phyloP scores from a whole-genome alignment of 768 basidiomycete species.

The Serpula lacrymans region DNA sequence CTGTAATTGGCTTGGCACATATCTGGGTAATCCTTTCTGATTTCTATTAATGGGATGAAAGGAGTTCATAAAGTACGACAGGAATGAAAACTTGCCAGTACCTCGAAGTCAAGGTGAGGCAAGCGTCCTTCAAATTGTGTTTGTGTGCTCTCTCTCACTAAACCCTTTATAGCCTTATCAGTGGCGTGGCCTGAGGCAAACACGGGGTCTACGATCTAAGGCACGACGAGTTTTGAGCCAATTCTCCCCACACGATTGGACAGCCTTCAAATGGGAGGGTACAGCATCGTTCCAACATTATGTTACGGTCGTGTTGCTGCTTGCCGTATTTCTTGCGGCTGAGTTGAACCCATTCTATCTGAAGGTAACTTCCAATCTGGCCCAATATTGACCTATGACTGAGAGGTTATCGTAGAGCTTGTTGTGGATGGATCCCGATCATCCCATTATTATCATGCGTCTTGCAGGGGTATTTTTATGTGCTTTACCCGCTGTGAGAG shows the following conservation, averaged over 20 bases:
- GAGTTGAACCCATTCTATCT: slow-evolving; percentile 88
- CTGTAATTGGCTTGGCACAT: slow-evolving; percentile 88
- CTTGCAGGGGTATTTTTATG: slow-evolving; percentile 80
- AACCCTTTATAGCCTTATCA: slow-evolving; percentile 63
- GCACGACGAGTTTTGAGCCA: slow-evolving; percentile 77
- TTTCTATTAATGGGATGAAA: slow-evolving; percentile 8
- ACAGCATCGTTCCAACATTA: slow-evolving; percentile 77
- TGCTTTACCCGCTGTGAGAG: slow-evolving; percentile 81
- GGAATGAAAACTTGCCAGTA: slow-evolving; percentile 88
- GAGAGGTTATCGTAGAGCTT: slow-evolving; percentile 39
- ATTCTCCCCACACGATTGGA: slow-evolving; percentile 86
- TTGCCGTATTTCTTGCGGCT: slow-evolving; percentile 77
- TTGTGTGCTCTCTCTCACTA: slow-evolving; percentile 5
- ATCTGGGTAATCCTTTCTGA: slow-evolving; percentile 51
- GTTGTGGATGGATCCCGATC: slow-evolving; percentile 90
- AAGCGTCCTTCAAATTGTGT: background rate
- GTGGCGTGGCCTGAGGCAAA: slow-evolving; percentile 82
- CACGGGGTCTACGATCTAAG: slow-evolving; percentile 73
- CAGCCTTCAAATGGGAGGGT: slow-evolving; percentile 83
- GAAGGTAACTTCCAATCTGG: slow-evolving; percentile 48
- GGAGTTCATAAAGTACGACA: slow-evolving; percentile 27
- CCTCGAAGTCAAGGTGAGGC: slow-evolving; percentile 76
- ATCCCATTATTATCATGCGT: slow-evolving; percentile 73
- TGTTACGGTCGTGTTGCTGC: slow-evolving; percentile 66
- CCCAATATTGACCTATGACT: slow-evolving; percentile 2